These are phyloP conservation scores for Dioscorea dumetorum DNA, from an alignment of 106 monocot species.

Conservation along the genomic window DNA sequence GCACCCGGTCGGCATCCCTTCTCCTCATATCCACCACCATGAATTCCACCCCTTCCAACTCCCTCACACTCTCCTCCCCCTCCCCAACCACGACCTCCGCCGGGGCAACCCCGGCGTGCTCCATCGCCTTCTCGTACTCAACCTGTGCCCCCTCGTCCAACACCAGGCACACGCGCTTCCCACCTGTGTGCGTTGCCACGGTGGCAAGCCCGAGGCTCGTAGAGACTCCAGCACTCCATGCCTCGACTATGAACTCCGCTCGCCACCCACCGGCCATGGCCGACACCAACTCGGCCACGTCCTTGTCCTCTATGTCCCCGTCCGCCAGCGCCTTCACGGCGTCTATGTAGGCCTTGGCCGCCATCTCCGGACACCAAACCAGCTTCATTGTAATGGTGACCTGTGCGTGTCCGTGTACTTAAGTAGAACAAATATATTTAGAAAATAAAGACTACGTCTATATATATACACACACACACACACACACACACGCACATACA, in stretches of 20 bases:
- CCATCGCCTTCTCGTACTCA: constrained; percentile 6
- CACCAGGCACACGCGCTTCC: constrained; percentile 36
- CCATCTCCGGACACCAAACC: constrained; percentile 85
- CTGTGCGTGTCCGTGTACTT: neutral
- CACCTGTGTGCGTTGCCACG: constrained; percentile 45
- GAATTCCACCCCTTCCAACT: constrained; percentile 50
- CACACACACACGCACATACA: too few species aligned
- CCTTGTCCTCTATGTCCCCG: constrained; percentile 13
- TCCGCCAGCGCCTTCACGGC: constrained; percentile 34
- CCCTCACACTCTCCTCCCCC: constrained; percentile 30
- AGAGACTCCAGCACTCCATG: constrained; percentile 13
- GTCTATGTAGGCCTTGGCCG: constrained; percentile 73
- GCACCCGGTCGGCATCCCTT: constrained; percentile 38
- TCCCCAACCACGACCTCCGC: constrained; percentile 22
- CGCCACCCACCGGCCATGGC: constrained; percentile 93
- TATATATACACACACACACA: too few species aligned
- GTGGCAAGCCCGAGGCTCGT: constrained; percentile 34
- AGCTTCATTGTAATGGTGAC: constrained; percentile 48
- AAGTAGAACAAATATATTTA: neutral
- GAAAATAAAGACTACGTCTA: too few species aligned
- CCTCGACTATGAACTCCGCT: constrained; percentile 53
- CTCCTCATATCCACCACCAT: constrained; percentile 64
- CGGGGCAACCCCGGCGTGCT: constrained; percentile 1
- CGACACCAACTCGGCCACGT: constrained; percentile 69
- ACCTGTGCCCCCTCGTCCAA: constrained; percentile 19